Percentiles rank a stretch among this genome's conserved stretches.
These are phyloP conservation scores for Coemansia sp. DNA, from an alignment of 192 early-diverging fungal species.

Conservation along the genomic window DNA sequence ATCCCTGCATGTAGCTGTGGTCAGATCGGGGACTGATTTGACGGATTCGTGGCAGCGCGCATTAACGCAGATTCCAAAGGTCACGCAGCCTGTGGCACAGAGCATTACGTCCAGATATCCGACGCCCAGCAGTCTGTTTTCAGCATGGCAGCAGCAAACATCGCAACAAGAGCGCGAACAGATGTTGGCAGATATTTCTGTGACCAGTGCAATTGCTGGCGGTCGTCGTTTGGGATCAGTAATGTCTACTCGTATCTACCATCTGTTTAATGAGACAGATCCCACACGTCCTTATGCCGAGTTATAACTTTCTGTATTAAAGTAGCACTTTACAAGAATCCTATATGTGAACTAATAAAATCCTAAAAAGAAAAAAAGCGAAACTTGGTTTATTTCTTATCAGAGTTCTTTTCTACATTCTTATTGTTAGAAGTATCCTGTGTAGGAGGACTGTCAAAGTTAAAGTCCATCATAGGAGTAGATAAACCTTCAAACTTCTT, in stretches of 20 bases:
- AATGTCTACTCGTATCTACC: constrained; percentile 36
- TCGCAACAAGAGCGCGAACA: constrained; percentile 7
- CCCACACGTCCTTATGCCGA: constrained; percentile 26
- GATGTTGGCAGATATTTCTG: constrained; percentile 19
- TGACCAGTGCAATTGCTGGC: constrained; percentile 13
- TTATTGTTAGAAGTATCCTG: constrained; percentile 7
- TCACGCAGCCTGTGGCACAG: constrained; percentile 34
- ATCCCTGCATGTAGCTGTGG: constrained; percentile 14
- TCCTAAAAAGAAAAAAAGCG: neutral
- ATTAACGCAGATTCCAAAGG: constrained; percentile 44
- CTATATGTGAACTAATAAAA: neutral
- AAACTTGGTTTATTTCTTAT: constrained; percentile 14
- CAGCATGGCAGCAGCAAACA: constrained; percentile 18
- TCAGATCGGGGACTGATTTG: constrained; percentile 34
- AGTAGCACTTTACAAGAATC: neutral
- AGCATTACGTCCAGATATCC: constrained; percentile 29
- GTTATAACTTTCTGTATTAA: constrained; percentile 7
- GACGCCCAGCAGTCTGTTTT: constrained; percentile 29
- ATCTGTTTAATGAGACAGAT: constrained; percentile 29
- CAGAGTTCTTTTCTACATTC: constrained; percentile 16
- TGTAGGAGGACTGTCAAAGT: constrained; percentile 8
- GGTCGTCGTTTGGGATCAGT: constrained; percentile 29
- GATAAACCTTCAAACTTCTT: constrained; percentile 70
- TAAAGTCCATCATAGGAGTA: neutral
- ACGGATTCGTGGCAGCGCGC: constrained; percentile 34